phyloP scores from a whole-genome alignment of 306 rosid genomes.

The Rosa rugosa region DNA sequence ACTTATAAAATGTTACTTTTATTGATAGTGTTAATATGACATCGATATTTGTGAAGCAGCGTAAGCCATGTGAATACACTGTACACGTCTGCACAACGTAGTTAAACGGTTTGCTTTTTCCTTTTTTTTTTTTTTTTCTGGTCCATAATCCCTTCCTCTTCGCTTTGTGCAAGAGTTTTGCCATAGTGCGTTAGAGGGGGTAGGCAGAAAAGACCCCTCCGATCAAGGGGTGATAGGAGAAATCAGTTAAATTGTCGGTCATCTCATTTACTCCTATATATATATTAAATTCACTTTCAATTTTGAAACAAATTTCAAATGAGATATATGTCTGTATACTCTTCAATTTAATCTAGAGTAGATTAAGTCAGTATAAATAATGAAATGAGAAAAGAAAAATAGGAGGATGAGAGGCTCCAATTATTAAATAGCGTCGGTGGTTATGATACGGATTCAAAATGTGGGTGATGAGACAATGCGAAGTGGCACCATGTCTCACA shows the following conservation, averaged over 20 bases:
- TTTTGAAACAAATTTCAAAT: not conserved
- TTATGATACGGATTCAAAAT: conserved; percentile 5
- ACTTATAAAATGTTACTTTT: not conserved
- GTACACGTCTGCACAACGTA: not conserved
- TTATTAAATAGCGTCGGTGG: conserved; percentile 20
- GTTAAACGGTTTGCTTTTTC: not conserved
- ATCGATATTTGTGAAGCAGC: not conserved
- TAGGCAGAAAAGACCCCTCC: not conserved
- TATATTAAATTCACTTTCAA: not conserved
- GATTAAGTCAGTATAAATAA: too few relatives aligned
- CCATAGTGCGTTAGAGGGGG: too few relatives aligned
- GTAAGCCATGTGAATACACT: not conserved
- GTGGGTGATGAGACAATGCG: not conserved
- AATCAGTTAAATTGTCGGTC: too few relatives aligned
- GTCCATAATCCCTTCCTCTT: not conserved
- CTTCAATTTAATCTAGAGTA: too few relatives aligned
- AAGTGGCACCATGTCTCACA: conserved; percentile 7
- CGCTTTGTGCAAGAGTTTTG: too few relatives aligned
- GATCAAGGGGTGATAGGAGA: not conserved
- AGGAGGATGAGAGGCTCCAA: not conserved
- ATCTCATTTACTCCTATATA: too few relatives aligned
- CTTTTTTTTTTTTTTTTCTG: too few relatives aligned
- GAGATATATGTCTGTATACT: too few relatives aligned
- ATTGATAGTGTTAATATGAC: not conserved
- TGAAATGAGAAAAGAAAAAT: not conserved